Base-by-base conservation (phyloP, 768 basidiomycete species). In the Russula olivacea region DNA sequence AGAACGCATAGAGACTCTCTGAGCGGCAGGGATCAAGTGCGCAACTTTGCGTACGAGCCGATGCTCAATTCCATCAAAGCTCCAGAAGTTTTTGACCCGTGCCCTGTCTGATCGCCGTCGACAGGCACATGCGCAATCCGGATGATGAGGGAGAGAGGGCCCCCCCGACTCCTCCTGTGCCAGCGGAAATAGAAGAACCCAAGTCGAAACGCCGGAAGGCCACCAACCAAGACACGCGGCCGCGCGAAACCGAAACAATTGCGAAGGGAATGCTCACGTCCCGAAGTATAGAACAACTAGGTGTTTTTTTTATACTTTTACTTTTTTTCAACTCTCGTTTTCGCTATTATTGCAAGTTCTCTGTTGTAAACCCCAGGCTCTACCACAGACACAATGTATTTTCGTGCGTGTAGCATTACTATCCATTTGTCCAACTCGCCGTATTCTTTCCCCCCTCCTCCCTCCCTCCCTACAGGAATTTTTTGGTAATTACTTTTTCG, bases 21-120 rank as follows among this genome's bases (percentile, higher is more conserved):
- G 61, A 23, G 63, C 59, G 0, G 61, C 61, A n/a, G 73, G 73
- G 17, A 70, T 74, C 41, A 74, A 61, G 73, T 74, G 32, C 72
- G 73, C 51, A 73, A 75, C 66, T 75, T 67, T 58, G 71, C 69
- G 4, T 49, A 69, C 64, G 72, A 71, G 61, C 60, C 53, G 4
- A 55, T 57, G 25, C 32, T 47, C 1, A 49, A 41, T 21, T 55
- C 61, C 41, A 45, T 47, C 23, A 66, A 64, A 14, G 67, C 62
- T 0, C 72, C 70, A 19, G 73, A 71, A 56, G 14, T 70, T 1
- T 74, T 70, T n/a, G 63, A 67, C 47, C 70, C 1, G 25, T 68
- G 15, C 61, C 67, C 3, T 55, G 68, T 5, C 70, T 74, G 32
- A 50, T 69, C 49, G 57, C 61, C 30, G 66, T 72, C 61, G 72